Base-by-base conservation (phyloP, 495 filamentous ascomycete species). In the Symbiotaphrina buchneri region DNA sequence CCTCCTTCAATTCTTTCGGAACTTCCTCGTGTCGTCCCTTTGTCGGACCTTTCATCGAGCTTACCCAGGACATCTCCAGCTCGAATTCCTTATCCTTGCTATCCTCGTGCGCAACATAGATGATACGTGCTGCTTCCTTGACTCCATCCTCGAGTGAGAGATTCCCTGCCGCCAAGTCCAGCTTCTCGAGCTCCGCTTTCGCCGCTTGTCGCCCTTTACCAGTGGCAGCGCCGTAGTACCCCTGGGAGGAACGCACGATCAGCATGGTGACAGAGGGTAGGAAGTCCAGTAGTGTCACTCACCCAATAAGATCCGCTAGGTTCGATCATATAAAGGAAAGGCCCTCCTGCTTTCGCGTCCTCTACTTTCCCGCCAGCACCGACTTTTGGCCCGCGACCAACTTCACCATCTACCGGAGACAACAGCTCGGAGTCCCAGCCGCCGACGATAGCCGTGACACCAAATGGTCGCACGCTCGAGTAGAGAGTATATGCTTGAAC, bases 81-180 rank as follows among this genome's bases (percentile, higher is more conserved):
- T 97, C 90, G 41, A 95, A 95, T 20, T 97, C 90, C 59, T 95
- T 97, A 54, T 97, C 87, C 49, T 78, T 77, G 63, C 79, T 92
- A 46, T 97, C 87, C 47, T 92, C 83, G 49, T 97, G 87, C 29
- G 87, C 82, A 30, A 91, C 68, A 51, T 92, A 84, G 51, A 97
- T 93, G 43, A 97, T 95, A 26, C 81, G 60, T 33, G 87, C 87
- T 13, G 87, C 87, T 58, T 95, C 82, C 59, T 91, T 94, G 40
- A 95, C 82, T 19, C 73, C 87, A 46, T 93, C 71, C 41, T 70
- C 55, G 11, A 97, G 61, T 32, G 69, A 78, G n/a, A 94, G 57
- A 23, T 59, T 71, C 21, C 60, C 69, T 7, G 71, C 68, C 34
- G 65, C 59, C n/a, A 97, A 67, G 45, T 94, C 78, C 29, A 97